Evolutionary conservation across 2,329 filamentous ascomycete genomes (phyloP), one percentile per base, ranked within the genome.

Genomic region (Cladosporium sp.): DNA sequence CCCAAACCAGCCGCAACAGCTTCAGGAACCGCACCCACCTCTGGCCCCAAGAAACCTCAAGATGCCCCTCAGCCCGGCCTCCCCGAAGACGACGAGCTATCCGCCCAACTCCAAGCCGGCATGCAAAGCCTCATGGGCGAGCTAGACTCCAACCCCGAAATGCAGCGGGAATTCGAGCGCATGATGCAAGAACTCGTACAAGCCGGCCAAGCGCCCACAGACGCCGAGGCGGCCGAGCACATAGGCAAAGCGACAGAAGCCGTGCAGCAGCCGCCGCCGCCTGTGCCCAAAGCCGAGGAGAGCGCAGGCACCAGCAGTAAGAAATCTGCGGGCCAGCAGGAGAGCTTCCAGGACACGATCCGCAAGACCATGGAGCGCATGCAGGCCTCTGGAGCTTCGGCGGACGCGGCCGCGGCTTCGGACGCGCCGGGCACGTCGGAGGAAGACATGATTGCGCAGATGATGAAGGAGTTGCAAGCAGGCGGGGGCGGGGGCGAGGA

Each of bases 331-430:
- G 50, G 38, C 9, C 56, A 56, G 20, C 84, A 88, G 35, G 82
- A 84, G 40, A 82, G 78, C 1, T 98, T 98, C 69, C 89, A 94
- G 64, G 90, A 95, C 53, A 95, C 88, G 0, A 97, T 98, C 61
- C 84, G 86, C 53, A 83, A 83, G 60, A 97, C 93, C 0, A 96
- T 98, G 86, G 88, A 94, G 70, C 86, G 93, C 42, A 95, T 98
- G 89, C 87, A 94, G 62, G 81, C 82, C 29, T 95, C 90, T 0
- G 90, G 88, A 2, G 84, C 92, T 35, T 85, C 90, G 58, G 91
- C 91, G 3, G 90, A 88, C 0, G 86, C 88, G 2, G 88, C 88
- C 0, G 78, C 85, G 2, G 84, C 82, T 1, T 78, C 84, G 5
- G 60, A 64, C 1, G 51, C 53, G 9, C 43, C 53, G 11, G 75